phyloP scores from a whole-genome alignment of 2,329 filamentous ascomycete species.

The Microthyrium microscopicum region DNA sequence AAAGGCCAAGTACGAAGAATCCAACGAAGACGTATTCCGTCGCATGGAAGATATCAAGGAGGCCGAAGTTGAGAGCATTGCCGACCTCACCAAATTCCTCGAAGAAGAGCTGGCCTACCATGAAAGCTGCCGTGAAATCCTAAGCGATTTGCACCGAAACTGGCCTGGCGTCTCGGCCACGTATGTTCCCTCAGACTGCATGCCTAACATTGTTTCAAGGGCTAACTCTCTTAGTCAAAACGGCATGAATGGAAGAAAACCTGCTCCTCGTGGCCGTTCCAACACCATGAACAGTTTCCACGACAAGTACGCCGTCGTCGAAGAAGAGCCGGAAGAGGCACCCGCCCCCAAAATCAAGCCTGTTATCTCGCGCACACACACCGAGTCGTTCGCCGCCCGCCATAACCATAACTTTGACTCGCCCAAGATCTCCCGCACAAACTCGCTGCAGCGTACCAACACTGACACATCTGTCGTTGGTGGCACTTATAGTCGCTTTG shows the following conservation, averaged over 20 bases:
- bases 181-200: constrained; percentile 7
- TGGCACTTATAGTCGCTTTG: constrained; percentile 32
- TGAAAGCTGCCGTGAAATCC: constrained; percentile 74
- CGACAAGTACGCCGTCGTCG: constrained; percentile 39
- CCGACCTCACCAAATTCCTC: constrained; percentile 64
- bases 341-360: constrained; percentile 23
- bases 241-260: too few relatives aligned
- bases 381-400: constrained; percentile 16
- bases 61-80: constrained; percentile 65
- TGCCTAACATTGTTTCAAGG: constrained; percentile 11
- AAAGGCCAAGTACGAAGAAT: constrained; percentile 93
- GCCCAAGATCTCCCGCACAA: constrained; percentile 20
- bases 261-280: too few relatives aligned
- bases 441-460: not conserved
- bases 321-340: constrained; percentile 38
- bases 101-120: constrained; percentile 85
- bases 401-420: constrained; percentile 24
- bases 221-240: constrained; percentile 12
- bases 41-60: constrained; percentile 97
- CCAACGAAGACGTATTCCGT: constrained; percentile 76
- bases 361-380: constrained; percentile 26
- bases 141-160: constrained; percentile 51
- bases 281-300: constrained; percentile 48
- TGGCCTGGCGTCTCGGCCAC: constrained; percentile 37
- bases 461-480: constrained; percentile 16